phyloP scores from a whole-genome alignment of 2,329 filamentous ascomycete species.

The Stachybotrys echinatus region DNA sequence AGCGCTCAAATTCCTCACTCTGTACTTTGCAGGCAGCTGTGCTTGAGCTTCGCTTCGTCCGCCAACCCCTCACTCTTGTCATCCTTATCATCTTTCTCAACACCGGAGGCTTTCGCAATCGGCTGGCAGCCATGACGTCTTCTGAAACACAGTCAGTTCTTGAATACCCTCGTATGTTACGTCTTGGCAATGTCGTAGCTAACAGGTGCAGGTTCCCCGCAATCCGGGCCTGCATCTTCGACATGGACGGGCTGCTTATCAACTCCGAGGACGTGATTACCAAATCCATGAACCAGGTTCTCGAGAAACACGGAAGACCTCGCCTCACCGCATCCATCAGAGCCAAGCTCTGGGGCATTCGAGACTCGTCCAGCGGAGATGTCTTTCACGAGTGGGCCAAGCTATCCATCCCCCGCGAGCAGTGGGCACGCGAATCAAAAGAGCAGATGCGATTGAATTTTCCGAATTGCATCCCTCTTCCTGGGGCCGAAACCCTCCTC shows the following conservation, averaged over 20 bases:
- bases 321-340: slow-evolving; percentile 61
- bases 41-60: too few species aligned
- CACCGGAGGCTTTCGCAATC: too few species aligned
- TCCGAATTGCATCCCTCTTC: slow-evolving; percentile 47
- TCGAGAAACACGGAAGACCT: slow-evolving; percentile 55
- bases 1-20: too few species aligned
- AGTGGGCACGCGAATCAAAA: slow-evolving; percentile 22
- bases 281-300: slow-evolving; percentile 55
- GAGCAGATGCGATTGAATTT: slow-evolving; percentile 21
- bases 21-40: too few species aligned
- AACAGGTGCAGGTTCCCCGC: slow-evolving; percentile 6
- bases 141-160: too few species aligned
- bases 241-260: slow-evolving; percentile 69
- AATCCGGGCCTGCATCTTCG: slow-evolving; percentile 66
- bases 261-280: slow-evolving; percentile 69
- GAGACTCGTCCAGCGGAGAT: slow-evolving; percentile 38
- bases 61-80: too few species aligned
- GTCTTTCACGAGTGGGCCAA: slow-evolving; percentile 66
- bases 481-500: slow-evolving; percentile 56
- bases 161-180: too few species aligned
- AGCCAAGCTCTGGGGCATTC: slow-evolving; percentile 63
- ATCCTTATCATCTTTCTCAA: too few species aligned
- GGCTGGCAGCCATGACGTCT: too few species aligned
- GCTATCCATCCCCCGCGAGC: slow-evolving; percentile 53
- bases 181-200: too few species aligned